Evolutionary conservation across 148 eudicot species (phyloP).

Genomic region (Rhododendron mucronatum): DNA sequence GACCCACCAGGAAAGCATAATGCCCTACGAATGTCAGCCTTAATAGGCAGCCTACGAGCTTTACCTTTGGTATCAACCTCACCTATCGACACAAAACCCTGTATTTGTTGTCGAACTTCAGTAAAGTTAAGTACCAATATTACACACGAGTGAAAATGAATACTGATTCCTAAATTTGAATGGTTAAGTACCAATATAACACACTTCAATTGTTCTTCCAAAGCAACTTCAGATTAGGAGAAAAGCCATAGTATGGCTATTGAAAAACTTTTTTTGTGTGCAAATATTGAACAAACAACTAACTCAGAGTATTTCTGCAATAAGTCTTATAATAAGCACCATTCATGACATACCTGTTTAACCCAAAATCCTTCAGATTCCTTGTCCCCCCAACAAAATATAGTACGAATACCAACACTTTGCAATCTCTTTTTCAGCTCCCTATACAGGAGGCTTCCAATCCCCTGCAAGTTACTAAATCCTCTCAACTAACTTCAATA

Average conservation of each 20-base stretch:
- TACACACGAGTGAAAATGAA: neutral
- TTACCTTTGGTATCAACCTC: conserved; percentile 69
- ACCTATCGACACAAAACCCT: conserved; percentile 78
- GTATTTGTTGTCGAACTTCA: conserved; percentile 16
- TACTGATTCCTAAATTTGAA: neutral
- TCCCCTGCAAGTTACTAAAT: conserved; percentile 43
- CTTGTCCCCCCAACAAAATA: conserved; percentile 87
- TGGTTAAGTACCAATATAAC: neutral
- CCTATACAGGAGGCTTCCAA: conserved; percentile 52
- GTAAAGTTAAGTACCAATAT: neutral
- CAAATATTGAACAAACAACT: neutral
- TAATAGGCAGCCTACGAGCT: conserved; percentile 70
- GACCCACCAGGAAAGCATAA: conserved; percentile 95
- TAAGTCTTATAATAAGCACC: conserved; percentile 6
- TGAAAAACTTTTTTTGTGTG: too few species aligned
- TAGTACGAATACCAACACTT: conserved; percentile 58
- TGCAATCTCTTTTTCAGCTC: conserved; percentile 69
- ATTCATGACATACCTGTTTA: conserved; percentile 54
- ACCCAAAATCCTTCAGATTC: conserved; percentile 94
- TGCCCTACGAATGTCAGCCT: conserved; percentile 67
- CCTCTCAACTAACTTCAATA: neutral
- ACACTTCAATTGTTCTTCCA: neutral
- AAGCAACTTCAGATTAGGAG: neutral
- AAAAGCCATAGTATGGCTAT: neutral
- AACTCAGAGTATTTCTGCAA: neutral